Base-by-base conservation (phyloP, 2,329 filamentous ascomycete genomes). In the Stachybotrys elegans region DNA sequence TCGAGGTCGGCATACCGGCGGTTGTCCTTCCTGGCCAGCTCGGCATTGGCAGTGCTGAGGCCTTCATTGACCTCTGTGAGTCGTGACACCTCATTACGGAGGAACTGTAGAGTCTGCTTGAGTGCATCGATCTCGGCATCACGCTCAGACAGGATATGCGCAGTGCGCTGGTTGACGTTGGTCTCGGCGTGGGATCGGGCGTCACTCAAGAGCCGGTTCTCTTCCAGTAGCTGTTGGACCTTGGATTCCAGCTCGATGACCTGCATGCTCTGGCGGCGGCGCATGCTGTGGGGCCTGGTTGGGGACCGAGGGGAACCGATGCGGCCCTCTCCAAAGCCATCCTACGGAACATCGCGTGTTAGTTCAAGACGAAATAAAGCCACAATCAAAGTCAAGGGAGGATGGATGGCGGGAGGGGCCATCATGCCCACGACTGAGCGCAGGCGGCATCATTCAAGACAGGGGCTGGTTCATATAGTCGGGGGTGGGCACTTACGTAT, bases 181-280 rank as follows among this genome's bases (percentile, higher is more conserved):
- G 81, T 74, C 65, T 95, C 88, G 43, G 86, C 80, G 40, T 79
- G 78, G 43, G 76, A 66, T 55, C 84, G 84, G 37, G 87, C 84
- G 40, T 91, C 84, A 54, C 81, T 76, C 22, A 98, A 81, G 49
- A 81, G 71, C 45, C 84, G 83, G 60, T 97, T 97, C 63, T 98
- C 92, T 19, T 84, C 82, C 32, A 86, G 73, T 51, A 98, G 75
- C 65, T 92, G 85, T 55, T 96, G 89, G 56, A 98, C 78, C 58
- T 79, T 82, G 48, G 80, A 76, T 72, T 97, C 90, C 60, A 98
- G 83, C 58, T 98, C 92, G 48, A 97, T 83, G 43, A 92, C 83
- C 70, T 97, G 92, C 84, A 97, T 92, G 76, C 92, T 97, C 69
- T 95, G 93, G 61, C 92, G 88, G 62, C 92, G 91, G 57, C 92